A percentile compares a stretch with the other conserved stretches of the same genome.
Conservation (phyloP, 169 alveolate genomes). For the Fabrea salina region DNA sequence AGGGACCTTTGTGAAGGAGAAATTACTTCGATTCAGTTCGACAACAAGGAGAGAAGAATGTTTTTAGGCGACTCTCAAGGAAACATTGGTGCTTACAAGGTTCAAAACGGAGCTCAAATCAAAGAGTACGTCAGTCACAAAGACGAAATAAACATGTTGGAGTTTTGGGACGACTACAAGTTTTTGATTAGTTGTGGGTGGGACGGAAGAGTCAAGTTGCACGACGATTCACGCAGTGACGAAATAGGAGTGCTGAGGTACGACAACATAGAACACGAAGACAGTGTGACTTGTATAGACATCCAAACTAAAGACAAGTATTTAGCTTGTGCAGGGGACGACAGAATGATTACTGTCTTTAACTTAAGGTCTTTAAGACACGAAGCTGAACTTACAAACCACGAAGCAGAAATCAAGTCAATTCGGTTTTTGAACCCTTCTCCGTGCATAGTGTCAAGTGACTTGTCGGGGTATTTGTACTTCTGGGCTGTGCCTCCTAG, state of each 20-base stretch:
- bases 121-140: slow-evolving; percentile 70
- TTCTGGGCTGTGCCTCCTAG: slow-evolving; percentile 68
- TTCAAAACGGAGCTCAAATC: slow-evolving; percentile 80
- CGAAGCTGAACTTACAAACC: slow-evolving; percentile 57
- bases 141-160: slow-evolving; percentile 60
- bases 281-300: slow-evolving; percentile 33
- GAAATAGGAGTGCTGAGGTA: slow-evolving; percentile 53
- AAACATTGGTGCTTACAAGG: slow-evolving; percentile 61
- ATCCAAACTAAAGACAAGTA: slow-evolving; percentile 13
- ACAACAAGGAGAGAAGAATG: slow-evolving; percentile 70
- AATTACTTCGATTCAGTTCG: slow-evolving; percentile 68
- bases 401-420: slow-evolving; percentile 56
- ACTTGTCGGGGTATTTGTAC: slow-evolving; percentile 59
- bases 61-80: slow-evolving; percentile 81
- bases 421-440: slow-evolving; percentile 59
- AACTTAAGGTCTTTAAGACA: slow-evolving; percentile 61
- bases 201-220: slow-evolving; percentile 64
- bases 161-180: slow-evolving; percentile 65
- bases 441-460: slow-evolving; percentile 54
- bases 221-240: slow-evolving; percentile 57
- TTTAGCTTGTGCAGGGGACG: slow-evolving; percentile 65
- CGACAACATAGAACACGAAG: slow-evolving; percentile 45
- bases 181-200: slow-evolving; percentile 53
- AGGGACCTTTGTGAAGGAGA: slow-evolving; percentile 69
- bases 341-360: slow-evolving; percentile 55